Conservation (phyloP, 176 grass and related monocot species). For the Coix lacrymajobi region DNA sequence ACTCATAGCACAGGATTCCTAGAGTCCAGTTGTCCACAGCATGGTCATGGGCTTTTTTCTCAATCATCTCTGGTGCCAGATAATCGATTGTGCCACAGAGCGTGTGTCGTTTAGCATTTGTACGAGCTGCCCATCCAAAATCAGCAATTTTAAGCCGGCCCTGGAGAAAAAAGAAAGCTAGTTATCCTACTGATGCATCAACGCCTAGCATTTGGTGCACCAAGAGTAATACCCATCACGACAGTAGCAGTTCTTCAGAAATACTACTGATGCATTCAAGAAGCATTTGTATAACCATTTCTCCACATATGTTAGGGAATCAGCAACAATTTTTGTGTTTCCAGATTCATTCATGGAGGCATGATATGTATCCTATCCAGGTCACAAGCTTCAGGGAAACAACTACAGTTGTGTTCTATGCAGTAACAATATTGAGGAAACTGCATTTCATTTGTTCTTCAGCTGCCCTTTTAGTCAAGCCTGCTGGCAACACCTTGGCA, state of each 20-base stretch:
- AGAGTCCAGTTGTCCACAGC: constrained; percentile 90
- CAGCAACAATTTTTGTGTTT: neutral
- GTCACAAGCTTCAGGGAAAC: too few relatives aligned
- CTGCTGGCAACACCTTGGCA: too few relatives aligned
- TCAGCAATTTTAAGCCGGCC: constrained; percentile 88
- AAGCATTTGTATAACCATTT: neutral
- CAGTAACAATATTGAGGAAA: too few relatives aligned
- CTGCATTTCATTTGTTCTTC: too few relatives aligned
- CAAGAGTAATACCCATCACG: neutral
- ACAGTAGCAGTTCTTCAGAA: neutral
- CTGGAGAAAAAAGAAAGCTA: constrained; percentile 34
- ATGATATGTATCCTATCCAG: neutral
- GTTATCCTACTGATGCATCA: neutral
- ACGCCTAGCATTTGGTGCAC: neutral
- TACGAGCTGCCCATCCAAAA: constrained; percentile 80
- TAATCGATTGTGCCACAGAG: constrained; percentile 94
- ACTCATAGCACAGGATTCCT: constrained; percentile 86
- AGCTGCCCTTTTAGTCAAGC: too few relatives aligned
- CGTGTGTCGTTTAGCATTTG: constrained; percentile 74
- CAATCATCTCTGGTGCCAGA: constrained; percentile 84
- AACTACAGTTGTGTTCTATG: too few relatives aligned
- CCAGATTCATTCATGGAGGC: neutral
- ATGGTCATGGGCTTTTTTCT: constrained; percentile 83
- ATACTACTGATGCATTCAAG: neutral
- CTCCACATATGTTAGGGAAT: neutral